These are phyloP conservation scores for Blastomyces percursus DNA, from an alignment of 2,329 filamentous ascomycete genomes.

Conservation along the genomic window DNA sequence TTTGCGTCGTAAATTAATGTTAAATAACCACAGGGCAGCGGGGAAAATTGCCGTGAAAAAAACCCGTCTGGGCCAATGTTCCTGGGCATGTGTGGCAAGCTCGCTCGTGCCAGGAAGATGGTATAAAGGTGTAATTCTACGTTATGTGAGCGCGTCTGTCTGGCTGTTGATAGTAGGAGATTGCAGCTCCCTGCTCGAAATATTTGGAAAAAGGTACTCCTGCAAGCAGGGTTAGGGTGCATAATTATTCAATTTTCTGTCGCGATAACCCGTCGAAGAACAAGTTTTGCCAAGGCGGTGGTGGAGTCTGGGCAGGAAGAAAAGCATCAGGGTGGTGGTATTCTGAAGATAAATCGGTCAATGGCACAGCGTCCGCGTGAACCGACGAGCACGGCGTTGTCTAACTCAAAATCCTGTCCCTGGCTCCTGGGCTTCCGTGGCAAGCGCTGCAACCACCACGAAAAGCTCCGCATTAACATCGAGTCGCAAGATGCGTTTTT, in stretches of 20 bases:
- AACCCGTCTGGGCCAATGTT: too few species aligned
- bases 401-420: neutral
- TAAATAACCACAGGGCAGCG: too few species aligned
- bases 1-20: too few species aligned
- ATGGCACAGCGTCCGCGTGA: neutral
- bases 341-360: neutral
- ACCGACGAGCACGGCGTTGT: neutral
- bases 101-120: too few species aligned
- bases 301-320: neutral
- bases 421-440: neutral
- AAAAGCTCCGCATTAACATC: neutral
- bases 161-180: neutral
- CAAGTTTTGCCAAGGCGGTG: neutral
- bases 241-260: neutral
- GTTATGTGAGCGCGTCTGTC: too few species aligned
- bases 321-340: conserved; percentile 12
- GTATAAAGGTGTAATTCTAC: too few species aligned
- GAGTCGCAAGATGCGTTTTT: neutral
- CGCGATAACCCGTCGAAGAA: neutral
- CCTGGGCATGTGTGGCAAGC: too few species aligned
- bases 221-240: too few species aligned
- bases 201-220: neutral
- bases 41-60: too few species aligned
- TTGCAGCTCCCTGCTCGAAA: neutral
- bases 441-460: neutral